phyloP scores from a whole-genome alignment of 2,329 filamentous ascomycete genomes.

The Colletotrichum scovillei region DNA sequence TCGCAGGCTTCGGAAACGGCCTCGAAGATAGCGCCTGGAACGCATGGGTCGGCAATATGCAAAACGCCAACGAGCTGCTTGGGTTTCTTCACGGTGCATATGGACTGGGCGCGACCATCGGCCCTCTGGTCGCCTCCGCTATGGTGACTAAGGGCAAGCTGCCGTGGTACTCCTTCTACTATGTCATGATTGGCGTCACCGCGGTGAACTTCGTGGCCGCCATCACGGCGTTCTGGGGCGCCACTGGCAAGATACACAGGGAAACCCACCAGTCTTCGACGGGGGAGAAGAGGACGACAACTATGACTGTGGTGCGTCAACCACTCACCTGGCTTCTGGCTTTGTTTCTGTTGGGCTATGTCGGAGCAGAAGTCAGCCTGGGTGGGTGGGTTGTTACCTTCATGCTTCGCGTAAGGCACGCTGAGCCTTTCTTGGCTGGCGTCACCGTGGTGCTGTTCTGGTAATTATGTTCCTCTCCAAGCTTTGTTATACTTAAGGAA shows the following conservation, averaged over 20 bases:
- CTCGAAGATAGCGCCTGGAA: slow-evolving; percentile 71
- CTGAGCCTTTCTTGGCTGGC: slow-evolving; percentile 76
- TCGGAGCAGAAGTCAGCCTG: slow-evolving; percentile 80
- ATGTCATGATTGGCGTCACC: slow-evolving; percentile 74
- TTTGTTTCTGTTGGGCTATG: slow-evolving; percentile 81
- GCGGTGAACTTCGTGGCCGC: slow-evolving; percentile 66
- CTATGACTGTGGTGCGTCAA: slow-evolving; percentile 55
- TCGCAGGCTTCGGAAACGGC: slow-evolving; percentile 79
- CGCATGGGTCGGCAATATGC: slow-evolving; percentile 76
- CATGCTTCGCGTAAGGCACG: slow-evolving; percentile 82
- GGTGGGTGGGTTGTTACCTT: slow-evolving; percentile 87
- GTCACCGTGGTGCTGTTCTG: slow-evolving; percentile 86
- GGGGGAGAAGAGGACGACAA: slow-evolving; percentile 56
- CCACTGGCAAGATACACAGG: slow-evolving; percentile 68
- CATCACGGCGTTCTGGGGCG: slow-evolving; percentile 70
- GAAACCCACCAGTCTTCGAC: slow-evolving; percentile 44
- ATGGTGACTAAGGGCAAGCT: slow-evolving; percentile 73
- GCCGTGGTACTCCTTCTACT: slow-evolving; percentile 81
- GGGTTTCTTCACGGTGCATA: slow-evolving; percentile 80
- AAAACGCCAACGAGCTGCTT: slow-evolving; percentile 77
- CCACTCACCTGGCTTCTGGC: slow-evolving; percentile 78
- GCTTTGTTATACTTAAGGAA: no score
- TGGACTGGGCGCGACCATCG: slow-evolving; percentile 76
- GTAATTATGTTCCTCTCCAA: slow-evolving; percentile 45
- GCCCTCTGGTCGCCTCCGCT: slow-evolving; percentile 77